Evolutionary conservation across 2,329 filamentous ascomycete species (phyloP).

Genomic region (Corinectria fuckeliana): DNA sequence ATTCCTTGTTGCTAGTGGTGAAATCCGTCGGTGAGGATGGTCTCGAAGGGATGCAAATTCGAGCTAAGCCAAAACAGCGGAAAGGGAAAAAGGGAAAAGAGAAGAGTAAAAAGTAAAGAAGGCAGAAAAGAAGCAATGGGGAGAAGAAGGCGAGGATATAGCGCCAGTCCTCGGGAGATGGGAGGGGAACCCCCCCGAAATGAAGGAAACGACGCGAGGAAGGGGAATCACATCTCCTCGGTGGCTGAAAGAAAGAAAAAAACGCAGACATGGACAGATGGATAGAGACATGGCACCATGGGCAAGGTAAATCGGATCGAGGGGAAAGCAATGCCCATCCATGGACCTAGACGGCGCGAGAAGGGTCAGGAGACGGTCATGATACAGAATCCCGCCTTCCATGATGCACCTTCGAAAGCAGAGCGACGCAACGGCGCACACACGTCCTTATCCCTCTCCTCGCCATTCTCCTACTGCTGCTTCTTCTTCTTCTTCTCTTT

Average conservation of each 20-base stretch:
- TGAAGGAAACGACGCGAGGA: slow-evolving; percentile 1
- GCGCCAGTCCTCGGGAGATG: background rate
- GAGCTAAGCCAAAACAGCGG: slow-evolving; percentile 1
- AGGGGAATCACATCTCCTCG: background rate
- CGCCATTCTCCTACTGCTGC: background rate
- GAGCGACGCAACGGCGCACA: slow-evolving; percentile 7
- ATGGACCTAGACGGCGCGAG: slow-evolving; percentile 4
- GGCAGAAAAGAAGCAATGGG: background rate
- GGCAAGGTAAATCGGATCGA: slow-evolving; percentile 19
- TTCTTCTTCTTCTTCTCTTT: background rate
- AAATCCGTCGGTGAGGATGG: slow-evolving; percentile 2
- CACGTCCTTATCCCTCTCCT: background rate
- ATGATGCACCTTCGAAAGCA: slow-evolving; percentile 9
- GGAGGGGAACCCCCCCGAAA: background rate
- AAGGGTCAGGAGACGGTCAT: slow-evolving; percentile 26
- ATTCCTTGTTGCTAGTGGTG: slow-evolving; percentile 12
- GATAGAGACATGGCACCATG: slow-evolving; percentile 17
- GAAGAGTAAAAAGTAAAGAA: slow-evolving; percentile 5
- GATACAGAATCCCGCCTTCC: slow-evolving; percentile 12
- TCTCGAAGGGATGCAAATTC: background rate
- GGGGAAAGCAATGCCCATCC: slow-evolving; percentile 4
- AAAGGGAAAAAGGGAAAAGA: background rate
- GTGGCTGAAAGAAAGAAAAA: background rate
- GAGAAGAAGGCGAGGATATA: slow-evolving; percentile 10
- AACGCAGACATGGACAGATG: slow-evolving; percentile 3